Percentiles rank a stretch among this genome's conserved stretches.
Conservation (phyloP, 345 rosid species). For the Syzygium grande region DNA sequence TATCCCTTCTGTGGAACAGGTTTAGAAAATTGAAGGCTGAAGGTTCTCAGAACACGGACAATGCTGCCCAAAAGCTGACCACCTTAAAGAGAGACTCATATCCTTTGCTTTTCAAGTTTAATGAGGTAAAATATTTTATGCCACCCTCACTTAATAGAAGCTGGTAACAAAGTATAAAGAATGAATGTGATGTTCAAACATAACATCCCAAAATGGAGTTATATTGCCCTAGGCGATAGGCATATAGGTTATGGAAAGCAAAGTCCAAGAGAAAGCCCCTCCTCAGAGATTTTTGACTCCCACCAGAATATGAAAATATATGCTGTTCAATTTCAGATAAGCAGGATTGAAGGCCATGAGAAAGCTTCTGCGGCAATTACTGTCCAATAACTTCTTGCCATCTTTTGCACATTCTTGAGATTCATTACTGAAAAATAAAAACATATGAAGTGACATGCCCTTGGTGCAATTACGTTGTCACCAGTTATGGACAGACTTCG, state of each 20-base stretch:
- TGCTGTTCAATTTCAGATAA: neutral
- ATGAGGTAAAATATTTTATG: conserved; percentile 51
- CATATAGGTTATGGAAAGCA: neutral
- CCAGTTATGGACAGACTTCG: neutral
- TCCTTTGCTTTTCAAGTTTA: conserved; percentile 80
- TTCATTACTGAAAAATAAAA: neutral
- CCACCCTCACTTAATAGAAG: neutral
- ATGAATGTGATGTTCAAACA: neutral
- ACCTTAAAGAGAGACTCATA: conserved; percentile 54
- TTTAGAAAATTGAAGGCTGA: conserved; percentile 45
- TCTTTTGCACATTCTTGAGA: neutral
- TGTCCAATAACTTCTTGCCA: neutral
- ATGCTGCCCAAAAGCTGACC: conserved; percentile 21
- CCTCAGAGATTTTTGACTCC: neutral
- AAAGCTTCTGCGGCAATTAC: neutral
- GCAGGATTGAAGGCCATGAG: neutral
- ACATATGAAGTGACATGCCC: neutral
- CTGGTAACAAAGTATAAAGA: neutral
- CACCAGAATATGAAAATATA: neutral
- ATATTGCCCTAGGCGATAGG: neutral
- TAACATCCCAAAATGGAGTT: neutral
- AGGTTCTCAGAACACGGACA: conserved; percentile 35
- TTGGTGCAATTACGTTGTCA: neutral
- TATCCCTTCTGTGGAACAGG: conserved; percentile 27
- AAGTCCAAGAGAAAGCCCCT: neutral